Conservation (phyloP, 1,284 basidiomycete species). For the Ceratobasidium sp. region DNA sequence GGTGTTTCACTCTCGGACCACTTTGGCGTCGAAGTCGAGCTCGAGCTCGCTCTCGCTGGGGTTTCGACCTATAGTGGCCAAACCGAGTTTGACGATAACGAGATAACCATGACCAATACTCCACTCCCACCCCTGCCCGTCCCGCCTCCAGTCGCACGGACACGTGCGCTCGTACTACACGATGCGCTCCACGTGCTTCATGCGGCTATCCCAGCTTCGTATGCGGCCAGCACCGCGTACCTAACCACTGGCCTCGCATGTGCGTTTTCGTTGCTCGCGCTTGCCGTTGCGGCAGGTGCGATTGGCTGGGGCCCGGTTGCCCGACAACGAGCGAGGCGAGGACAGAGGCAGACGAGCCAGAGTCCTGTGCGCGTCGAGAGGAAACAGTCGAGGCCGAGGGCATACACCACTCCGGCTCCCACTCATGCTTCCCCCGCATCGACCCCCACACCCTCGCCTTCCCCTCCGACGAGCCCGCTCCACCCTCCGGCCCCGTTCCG, state of each 20-base stretch:
- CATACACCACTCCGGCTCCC: constrained; percentile 19
- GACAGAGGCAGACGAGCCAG: background rate
- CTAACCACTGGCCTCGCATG: constrained; percentile 35
- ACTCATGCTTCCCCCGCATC: background rate
- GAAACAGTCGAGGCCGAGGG: constrained; percentile 23
- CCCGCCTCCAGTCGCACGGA: constrained; percentile 32
- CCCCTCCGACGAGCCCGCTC: background rate
- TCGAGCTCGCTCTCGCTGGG: constrained; percentile 57
- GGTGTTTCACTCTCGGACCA: constrained; percentile 94
- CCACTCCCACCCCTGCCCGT: constrained; percentile 23
- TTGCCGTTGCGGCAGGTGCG: constrained; percentile 34
- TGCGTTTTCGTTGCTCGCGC: constrained; percentile 29
- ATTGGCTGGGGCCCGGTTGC: constrained; percentile 31
- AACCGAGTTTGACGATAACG: background rate
- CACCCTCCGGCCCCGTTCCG: constrained; percentile 26
- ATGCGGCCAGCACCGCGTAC: constrained; percentile 33
- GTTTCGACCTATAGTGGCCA: background rate
- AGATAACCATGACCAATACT: background rate
- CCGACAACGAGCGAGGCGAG: background rate
- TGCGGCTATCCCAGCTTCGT: constrained; percentile 33
- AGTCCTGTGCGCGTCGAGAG: constrained; percentile 24
- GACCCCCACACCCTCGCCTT: background rate
- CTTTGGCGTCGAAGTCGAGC: constrained; percentile 86
- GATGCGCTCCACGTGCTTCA: constrained; percentile 33
- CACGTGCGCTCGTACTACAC: constrained; percentile 25